These are phyloP conservation scores for Leishmania martiniquensis DNA, from an alignment of 208 protist genomes.

Conservation along the genomic window DNA sequence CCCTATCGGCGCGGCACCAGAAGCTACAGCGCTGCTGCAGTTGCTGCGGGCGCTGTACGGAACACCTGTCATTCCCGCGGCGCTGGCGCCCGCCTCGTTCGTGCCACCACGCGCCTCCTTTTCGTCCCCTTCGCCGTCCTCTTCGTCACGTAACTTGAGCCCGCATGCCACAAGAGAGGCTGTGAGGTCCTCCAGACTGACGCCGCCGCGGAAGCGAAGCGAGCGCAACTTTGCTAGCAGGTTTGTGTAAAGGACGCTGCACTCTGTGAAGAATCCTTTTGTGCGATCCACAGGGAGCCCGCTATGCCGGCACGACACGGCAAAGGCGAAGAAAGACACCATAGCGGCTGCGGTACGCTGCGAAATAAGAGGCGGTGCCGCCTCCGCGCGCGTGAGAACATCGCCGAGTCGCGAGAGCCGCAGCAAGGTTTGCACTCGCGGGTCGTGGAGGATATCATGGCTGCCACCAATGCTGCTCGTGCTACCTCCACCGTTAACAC, in stretches of 20 bases:
- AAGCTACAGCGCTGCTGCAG: constrained; percentile 2
- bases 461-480: constrained; percentile 3
- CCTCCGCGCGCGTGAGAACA: constrained; percentile 15
- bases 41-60: constrained; percentile 22
- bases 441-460: constrained; percentile 38
- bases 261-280: constrained; percentile 74
- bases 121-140: constrained; percentile 27
- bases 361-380: constrained; percentile 29
- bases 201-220: constrained; percentile 44
- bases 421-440: constrained; percentile 65
- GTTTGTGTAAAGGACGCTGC: constrained; percentile 54
- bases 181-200: constrained; percentile 75
- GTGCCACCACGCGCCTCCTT: not conserved
- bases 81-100: not conserved
- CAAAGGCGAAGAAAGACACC: constrained; percentile 67
- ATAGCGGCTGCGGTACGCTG: constrained; percentile 51
- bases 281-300: constrained; percentile 47
- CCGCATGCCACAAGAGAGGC: constrained; percentile 77
- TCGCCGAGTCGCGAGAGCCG: constrained; percentile 64
- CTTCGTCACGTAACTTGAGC: constrained; percentile 57
- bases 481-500: not conserved
- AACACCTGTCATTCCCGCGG: not conserved
- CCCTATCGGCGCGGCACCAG: not conserved
- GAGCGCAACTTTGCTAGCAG: constrained; percentile 47
- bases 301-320: constrained; percentile 51